Conservation (phyloP, 1,284 basidiomycete genomes). For the Fomes fomentarius region DNA sequence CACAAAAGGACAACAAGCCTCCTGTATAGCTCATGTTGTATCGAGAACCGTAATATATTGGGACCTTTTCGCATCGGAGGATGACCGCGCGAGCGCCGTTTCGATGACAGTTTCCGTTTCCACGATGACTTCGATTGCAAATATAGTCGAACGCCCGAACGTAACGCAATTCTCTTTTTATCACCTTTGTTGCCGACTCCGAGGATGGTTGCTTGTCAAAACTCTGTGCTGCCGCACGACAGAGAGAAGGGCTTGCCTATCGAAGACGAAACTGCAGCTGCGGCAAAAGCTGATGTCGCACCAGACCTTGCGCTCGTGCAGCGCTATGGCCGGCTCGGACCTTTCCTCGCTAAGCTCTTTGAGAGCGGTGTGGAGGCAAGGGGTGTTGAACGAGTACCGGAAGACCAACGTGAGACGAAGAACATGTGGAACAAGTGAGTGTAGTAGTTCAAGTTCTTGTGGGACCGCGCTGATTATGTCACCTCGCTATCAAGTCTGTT, state of each 20-base stretch:
- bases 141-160: constrained; percentile 14
- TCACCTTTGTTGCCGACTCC: constrained; percentile 4
- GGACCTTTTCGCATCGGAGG: constrained; percentile 8
- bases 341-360: constrained; percentile 43
- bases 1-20: constrained; percentile 68
- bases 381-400: constrained; percentile 55
- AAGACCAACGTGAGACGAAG: constrained; percentile 47
- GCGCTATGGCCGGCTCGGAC: constrained; percentile 42
- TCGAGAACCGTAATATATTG: constrained; percentile 20
- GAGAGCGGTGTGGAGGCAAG: constrained; percentile 51
- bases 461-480: background rate
- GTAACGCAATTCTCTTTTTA: background rate
- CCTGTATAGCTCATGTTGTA: constrained; percentile 37
- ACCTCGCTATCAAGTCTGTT: constrained; percentile 38
- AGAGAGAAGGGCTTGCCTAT: constrained; percentile 28
- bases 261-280: constrained; percentile 5
- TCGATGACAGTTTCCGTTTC: background rate
- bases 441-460: background rate
- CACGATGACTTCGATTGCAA: constrained; percentile 23
- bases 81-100: too few relatives aligned
- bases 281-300: constrained; percentile 10
- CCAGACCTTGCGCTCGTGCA: constrained; percentile 39
- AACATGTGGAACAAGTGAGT: constrained; percentile 54
- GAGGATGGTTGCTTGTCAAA: constrained; percentile 23
- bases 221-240: constrained; percentile 23